Conservation (phyloP, 1,139 yeast species). For the Magnusiomyces paraingens region DNA sequence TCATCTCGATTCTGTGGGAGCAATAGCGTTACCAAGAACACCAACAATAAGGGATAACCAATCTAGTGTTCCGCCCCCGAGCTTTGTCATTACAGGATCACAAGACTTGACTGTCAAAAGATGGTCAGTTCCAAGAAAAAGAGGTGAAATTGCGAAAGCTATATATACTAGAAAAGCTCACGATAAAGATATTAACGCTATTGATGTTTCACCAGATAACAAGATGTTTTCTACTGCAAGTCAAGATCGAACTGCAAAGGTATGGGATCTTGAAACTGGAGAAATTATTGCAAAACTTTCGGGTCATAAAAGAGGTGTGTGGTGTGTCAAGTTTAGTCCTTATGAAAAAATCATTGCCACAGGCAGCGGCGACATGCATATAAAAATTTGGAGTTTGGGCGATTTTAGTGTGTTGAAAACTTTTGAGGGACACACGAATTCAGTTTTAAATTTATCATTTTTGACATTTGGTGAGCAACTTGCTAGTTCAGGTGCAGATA, state of each 20-base stretch:
- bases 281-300: conserved; percentile 77
- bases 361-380: conserved; percentile 84
- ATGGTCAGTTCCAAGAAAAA: conserved; percentile 53
- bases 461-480: conserved; percentile 62
- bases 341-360: conserved; percentile 70
- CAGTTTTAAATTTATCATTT: conserved; percentile 76
- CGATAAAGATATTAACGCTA: conserved; percentile 87
- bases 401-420: conserved; percentile 74
- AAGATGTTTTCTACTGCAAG: conserved; percentile 87
- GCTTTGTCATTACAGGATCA: conserved; percentile 76
- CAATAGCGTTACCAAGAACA: conserved; percentile 66
- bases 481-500: conserved; percentile 89
- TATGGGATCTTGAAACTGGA: conserved; percentile 80
- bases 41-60: conserved; percentile 23
- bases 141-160: conserved; percentile 40
- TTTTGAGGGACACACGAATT: conserved; percentile 90
- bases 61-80: conserved; percentile 43
- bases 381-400: conserved; percentile 78
- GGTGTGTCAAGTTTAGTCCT: conserved; percentile 82
- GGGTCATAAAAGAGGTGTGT: conserved; percentile 91
- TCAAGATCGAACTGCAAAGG: conserved; percentile 86
- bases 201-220: conserved; percentile 86
- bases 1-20: conserved; percentile 82
- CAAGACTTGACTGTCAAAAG: conserved; percentile 84
- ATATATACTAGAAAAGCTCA: conserved; percentile 92